Evolutionary conservation across 768 basidiomycete genomes (phyloP).

Genomic region (Ramaria sp.): DNA sequence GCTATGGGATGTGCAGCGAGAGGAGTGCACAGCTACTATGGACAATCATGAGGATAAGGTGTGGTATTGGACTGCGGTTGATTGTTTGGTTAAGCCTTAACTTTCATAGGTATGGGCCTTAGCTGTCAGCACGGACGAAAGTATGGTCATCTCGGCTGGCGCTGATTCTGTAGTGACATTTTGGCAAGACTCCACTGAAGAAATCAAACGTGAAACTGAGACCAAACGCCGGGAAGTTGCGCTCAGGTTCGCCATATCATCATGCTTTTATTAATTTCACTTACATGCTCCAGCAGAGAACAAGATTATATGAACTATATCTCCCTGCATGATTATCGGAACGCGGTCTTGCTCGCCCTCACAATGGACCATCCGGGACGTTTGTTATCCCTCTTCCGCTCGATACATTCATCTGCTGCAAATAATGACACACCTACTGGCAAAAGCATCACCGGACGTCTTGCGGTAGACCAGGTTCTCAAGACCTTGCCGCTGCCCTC

Average conservation of each 20-base stretch:
- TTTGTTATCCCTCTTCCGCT: conserved; percentile 67
- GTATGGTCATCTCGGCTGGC: conserved; percentile 81
- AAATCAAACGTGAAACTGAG: conserved; percentile 67
- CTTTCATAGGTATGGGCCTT: conserved; percentile 94
- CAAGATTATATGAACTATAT: conserved; percentile 94
- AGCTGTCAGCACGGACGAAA: conserved; percentile 70
- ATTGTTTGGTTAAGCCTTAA: neutral
- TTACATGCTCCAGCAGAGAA: conserved; percentile 46
- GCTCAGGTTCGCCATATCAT: conserved; percentile 53
- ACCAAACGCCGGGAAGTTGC: conserved; percentile 60
- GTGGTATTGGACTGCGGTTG: conserved; percentile 13
- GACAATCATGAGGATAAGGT: conserved; percentile 99
- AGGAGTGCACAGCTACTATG: conserved; percentile 78
- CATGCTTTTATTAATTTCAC: neutral
- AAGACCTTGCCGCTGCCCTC: conserved; percentile 60
- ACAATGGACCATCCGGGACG: conserved; percentile 91
- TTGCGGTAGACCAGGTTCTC: conserved; percentile 74
- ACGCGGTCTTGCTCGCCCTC: conserved; percentile 85
- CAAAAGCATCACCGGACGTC: conserved; percentile 48
- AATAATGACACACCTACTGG: conserved; percentile 22
- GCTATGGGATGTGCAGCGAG: conserved; percentile 85
- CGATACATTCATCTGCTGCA: conserved; percentile 31
- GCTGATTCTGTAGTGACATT: conserved; percentile 95
- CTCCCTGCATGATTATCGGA: conserved; percentile 76
- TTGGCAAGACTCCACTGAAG: conserved; percentile 92